A percentile compares a stretch with the other conserved stretches of the same genome.
These are phyloP conservation scores for Trichoderma koningii DNA, from an alignment of 2,329 filamentous ascomycete species.

Conservation along the genomic window DNA sequence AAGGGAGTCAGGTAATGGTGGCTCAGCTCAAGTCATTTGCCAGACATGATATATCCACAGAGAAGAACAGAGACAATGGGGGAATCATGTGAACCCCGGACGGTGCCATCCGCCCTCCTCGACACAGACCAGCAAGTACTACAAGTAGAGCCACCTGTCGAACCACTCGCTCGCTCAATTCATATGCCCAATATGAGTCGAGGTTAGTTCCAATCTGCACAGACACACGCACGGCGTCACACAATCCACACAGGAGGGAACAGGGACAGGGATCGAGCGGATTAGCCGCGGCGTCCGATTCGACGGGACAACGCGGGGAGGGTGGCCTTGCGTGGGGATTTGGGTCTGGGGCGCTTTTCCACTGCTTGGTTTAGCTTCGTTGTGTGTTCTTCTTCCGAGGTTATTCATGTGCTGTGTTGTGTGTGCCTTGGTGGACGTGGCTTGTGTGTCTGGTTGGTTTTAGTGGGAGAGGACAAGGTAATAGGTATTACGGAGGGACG, in stretches of 20 bases:
- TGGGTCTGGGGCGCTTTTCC: neutral
- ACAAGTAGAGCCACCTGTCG: conserved; percentile 13
- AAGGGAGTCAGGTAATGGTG: no score
- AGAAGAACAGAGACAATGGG: neutral
- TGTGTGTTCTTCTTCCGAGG: conserved; percentile 1
- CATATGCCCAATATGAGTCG: no score
- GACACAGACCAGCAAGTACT: neutral
- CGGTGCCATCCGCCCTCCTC: no score
- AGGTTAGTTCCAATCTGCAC: neutral
- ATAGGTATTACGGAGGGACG: neutral
- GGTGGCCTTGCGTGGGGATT: neutral
- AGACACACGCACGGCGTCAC: no score
- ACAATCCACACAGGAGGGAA: no score
- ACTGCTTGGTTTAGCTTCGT: neutral
- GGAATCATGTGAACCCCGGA: no score
- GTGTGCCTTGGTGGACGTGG: no score
- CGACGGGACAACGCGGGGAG: conserved; percentile 24
- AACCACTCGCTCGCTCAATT: neutral
- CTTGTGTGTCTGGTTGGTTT: neutral
- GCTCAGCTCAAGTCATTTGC: no score
- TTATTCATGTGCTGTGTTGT: neutral
- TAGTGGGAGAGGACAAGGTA: neutral
- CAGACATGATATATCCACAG: no score
- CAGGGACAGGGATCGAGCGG: neutral
- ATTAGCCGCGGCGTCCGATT: conserved; percentile 24